Percentiles rank a stretch among this genome's conserved stretches.
Conservation (phyloP, 129 eudicot species). For the Gnaphalium uliginosum region DNA sequence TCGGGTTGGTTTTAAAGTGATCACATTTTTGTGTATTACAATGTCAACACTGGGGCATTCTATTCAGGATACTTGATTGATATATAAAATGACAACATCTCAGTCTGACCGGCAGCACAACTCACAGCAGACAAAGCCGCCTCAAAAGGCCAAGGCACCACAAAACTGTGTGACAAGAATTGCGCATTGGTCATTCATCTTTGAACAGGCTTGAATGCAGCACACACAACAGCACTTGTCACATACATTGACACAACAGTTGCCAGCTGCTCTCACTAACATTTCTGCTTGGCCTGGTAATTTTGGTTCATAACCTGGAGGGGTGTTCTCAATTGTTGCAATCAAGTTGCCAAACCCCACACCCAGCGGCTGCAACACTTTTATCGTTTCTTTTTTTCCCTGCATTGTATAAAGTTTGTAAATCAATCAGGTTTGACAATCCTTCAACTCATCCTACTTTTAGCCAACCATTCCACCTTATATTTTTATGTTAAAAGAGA, state of each 20-base stretch:
- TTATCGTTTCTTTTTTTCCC: constrained; percentile 34
- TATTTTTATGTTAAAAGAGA: no score
- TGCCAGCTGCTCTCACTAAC: constrained; percentile 71
- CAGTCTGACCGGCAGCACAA: constrained; percentile 40
- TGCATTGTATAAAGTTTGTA: constrained; percentile 11
- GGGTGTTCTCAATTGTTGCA: constrained; percentile 75
- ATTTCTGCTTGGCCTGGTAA: constrained; percentile 72
- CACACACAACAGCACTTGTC: constrained; percentile 78
- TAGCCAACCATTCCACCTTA: not conserved
- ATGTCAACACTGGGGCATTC: no score
- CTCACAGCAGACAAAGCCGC: constrained; percentile 66
- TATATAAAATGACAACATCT: no score
- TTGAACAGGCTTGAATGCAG: constrained; percentile 61
- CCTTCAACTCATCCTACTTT: no score
- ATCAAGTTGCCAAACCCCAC: constrained; percentile 70
- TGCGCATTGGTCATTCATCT: constrained; percentile 67
- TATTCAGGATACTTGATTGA: no score
- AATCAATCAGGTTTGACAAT: not conserved
- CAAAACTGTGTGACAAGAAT: constrained; percentile 63
- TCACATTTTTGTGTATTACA: no score
- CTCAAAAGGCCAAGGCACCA: constrained; percentile 60
- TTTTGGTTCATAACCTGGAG: constrained; percentile 62
- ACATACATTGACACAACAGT: constrained; percentile 65
- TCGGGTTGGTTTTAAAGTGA: no score
- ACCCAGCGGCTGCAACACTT: constrained; percentile 47